Evolutionary conservation across 1,139 yeast species (phyloP), one percentile per base, ranked within the genome.

Genomic region (Spencermartinsiella ligniputridi): DNA sequence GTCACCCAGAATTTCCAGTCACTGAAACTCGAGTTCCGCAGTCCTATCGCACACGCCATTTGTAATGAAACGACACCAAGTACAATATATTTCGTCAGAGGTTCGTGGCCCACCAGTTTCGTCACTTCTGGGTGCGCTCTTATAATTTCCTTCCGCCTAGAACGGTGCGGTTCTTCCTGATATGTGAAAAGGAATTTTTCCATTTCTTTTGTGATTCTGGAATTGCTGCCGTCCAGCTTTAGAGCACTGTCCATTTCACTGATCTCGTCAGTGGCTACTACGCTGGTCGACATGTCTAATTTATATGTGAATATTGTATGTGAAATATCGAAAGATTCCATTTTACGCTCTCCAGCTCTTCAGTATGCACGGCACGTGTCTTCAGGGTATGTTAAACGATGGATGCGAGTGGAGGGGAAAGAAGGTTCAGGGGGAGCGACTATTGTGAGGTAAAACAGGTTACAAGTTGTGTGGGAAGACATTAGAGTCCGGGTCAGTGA

Each of bases 21-120:
- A 39, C 76, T 66, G 25, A 84, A 73, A 17, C 75, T 66, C 0
- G 81, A 73, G 55, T 82, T 62, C 48, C 83, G 71, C 45, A 89
- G 68, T 46, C 72, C 64, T 56, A 74, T 79, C 0, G 95, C 95
- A 8, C 75, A 64, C 0, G 75, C 46, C 37, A 86, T 67, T 62
- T 89, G 97, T 18, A 83, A 55, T 1, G 69, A 52, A 11, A 86
- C 88, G 9, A 89, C 90, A 1, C 71, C 71, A 1, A 73, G 48
- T 4, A 85, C 82, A 25, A 84, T 77, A 71, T 81, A 89, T 59
- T 88, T 88, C 3, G 97, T 89, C 46, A 74, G 65, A 0, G 96
- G 95, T 64, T 89, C 97, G 51, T 80, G 86, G 2, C 97, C 97
- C 34, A 87, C 83, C 25, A 89, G 74, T 60, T 83, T 84, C 30